Conservation (phyloP, 371 early-diverging fungal species). For the Massospora cicadina region DNA sequence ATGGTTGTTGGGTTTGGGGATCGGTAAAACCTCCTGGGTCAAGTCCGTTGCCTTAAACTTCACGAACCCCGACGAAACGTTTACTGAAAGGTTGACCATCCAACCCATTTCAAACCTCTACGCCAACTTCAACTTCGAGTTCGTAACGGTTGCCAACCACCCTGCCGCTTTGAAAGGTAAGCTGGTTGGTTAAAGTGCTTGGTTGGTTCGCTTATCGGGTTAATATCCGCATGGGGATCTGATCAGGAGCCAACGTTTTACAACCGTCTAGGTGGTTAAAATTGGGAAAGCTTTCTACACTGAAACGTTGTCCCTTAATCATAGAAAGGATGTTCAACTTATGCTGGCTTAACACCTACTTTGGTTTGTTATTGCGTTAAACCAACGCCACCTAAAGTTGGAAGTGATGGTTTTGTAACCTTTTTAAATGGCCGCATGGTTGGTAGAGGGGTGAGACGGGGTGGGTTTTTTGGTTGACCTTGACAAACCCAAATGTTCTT, state of each 20-base stretch:
- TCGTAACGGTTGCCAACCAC: neutral
- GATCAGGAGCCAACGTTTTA: neutral
- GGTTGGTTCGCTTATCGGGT: neutral
- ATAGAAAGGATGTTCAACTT: neutral
- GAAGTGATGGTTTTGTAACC: no score
- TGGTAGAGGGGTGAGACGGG: no score
- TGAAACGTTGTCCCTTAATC: neutral
- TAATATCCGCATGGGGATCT: neutral
- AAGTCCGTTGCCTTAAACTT: no score
- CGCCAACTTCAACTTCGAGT: neutral
- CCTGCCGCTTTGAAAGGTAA: neutral
- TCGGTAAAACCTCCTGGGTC: no score
- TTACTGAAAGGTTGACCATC: neutral
- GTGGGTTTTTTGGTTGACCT: no score
- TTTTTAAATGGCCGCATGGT: no score
- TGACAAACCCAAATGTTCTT: no score
- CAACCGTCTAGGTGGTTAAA: neutral
- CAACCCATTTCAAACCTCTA: neutral
- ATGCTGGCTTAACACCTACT: neutral
- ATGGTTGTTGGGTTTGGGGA: no score
- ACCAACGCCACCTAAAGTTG: no score
- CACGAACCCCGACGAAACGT: no score
- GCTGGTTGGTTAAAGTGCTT: neutral
- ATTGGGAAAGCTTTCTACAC: neutral
- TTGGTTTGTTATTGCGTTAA: no score